Percentiles rank a stretch among this genome's conserved stretches.
phyloP scores from a whole-genome alignment of 345 rosid species.

The Lumnitzera racemosa region DNA sequence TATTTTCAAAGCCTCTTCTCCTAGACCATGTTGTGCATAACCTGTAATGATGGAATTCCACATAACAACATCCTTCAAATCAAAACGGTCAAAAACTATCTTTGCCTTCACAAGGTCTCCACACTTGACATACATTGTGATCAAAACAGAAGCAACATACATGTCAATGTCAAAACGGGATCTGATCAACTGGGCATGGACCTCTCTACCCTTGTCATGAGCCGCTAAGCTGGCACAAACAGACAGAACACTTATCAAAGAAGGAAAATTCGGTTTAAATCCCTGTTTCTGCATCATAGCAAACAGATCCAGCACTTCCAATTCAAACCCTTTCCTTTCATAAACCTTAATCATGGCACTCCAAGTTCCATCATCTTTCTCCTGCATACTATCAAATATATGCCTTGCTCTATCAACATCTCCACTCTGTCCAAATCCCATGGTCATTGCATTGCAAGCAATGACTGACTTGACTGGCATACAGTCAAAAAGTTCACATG shows the following conservation, averaged over 20 bases:
- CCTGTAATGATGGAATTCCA: constrained; percentile 81
- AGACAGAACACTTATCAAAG: constrained; percentile 58
- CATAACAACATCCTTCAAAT: constrained; percentile 60
- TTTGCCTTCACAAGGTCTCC: constrained; percentile 66
- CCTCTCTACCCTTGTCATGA: constrained; percentile 63
- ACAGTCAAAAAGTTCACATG: constrained; percentile 43
- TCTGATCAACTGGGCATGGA: constrained; percentile 63
- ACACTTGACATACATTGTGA: constrained; percentile 73
- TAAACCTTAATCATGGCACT: constrained; percentile 62
- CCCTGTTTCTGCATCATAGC: constrained; percentile 53
- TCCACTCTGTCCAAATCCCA: constrained; percentile 51
- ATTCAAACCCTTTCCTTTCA: constrained; percentile 60
- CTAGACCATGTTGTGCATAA: constrained; percentile 68
- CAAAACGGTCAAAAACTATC: constrained; percentile 50
- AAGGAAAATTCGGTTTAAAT: constrained; percentile 45
- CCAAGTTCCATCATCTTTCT: constrained; percentile 64
- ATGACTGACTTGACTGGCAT: constrained; percentile 55
- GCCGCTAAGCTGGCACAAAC: constrained; percentile 65
- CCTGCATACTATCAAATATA: constrained; percentile 45
- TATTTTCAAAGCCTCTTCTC: constrained; percentile 52
- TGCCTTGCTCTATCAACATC: constrained; percentile 45
- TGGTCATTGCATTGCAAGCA: constrained; percentile 68
- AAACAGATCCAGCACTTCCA: constrained; percentile 61
- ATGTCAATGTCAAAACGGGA: constrained; percentile 55
- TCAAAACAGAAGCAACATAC: constrained; percentile 69